Evolutionary conservation across 257 asterid genomes (phyloP).

Genomic region (Scutellaria minor): DNA sequence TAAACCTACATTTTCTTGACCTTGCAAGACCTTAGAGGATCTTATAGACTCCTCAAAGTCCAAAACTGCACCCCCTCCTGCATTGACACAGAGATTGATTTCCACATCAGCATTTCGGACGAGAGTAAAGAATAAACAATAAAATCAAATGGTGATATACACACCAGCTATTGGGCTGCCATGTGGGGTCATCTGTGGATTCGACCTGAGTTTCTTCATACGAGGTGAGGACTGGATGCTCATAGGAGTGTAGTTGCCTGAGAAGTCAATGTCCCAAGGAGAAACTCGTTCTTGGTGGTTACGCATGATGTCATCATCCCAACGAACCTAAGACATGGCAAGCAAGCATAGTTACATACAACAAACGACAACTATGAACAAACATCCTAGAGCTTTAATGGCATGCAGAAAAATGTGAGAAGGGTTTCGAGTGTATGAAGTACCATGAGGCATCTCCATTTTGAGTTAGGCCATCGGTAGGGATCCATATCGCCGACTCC

Average conservation of each 20-base stretch:
- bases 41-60: conserved; percentile 91
- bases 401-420: conserved; percentile 24
- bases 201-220: conserved; percentile 78
- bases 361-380: conserved; percentile 12
- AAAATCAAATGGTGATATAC: conserved; percentile 31
- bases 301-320: conserved; percentile 84
- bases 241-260: conserved; percentile 76
- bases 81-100: conserved; percentile 20
- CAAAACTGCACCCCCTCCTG: conserved; percentile 74
- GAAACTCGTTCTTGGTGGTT: conserved; percentile 91
- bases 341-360: not conserved
- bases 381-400: conserved; percentile 16
- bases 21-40: conserved; percentile 99
- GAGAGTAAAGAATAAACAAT: conserved; percentile 1
- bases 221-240: conserved; percentile 80
- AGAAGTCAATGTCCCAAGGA: conserved; percentile 95
- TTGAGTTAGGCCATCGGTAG: conserved; percentile 85
- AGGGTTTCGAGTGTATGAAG: conserved; percentile 40
- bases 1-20: conserved; percentile 93
- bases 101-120: not conserved
- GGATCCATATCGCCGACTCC: conserved; percentile 81
- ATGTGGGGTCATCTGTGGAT: conserved; percentile 58
- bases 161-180: conserved; percentile 67
- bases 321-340: conserved; percentile 66
- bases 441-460: conserved; percentile 97